Conservation (phyloP, 2,329 filamentous ascomycete genomes). For the Paecilomyces variotii region DNA sequence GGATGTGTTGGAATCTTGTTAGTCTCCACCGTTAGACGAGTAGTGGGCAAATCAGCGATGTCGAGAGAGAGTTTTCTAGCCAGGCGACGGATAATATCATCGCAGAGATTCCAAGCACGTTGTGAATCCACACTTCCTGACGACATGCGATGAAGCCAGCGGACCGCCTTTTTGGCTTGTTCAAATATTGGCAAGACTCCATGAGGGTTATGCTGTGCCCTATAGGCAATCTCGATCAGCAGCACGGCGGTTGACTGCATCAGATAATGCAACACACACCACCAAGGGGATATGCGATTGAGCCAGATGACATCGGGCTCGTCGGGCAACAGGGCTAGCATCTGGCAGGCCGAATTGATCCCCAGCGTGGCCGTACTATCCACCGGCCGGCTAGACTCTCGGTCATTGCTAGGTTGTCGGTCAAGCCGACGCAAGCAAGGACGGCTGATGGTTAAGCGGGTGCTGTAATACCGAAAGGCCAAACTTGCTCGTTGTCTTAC, state of each 20-base stretch:
- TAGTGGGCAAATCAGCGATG: not conserved
- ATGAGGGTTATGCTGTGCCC: slow-evolving; percentile 20
- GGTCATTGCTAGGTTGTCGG: slow-evolving; percentile 17
- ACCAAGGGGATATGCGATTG: slow-evolving; percentile 30
- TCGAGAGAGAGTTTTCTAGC: not conserved
- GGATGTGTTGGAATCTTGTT: not conserved
- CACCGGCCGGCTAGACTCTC: slow-evolving; percentile 21
- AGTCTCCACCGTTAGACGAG: not conserved
- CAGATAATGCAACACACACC: slow-evolving; percentile 33
- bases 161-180: slow-evolving; percentile 24
- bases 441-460: slow-evolving; percentile 35
- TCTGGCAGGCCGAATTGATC: slow-evolving; percentile 26
- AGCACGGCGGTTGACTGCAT: slow-evolving; percentile 34
- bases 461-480: slow-evolving; percentile 35
- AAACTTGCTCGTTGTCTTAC: slow-evolving; percentile 27
- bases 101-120: not conserved
- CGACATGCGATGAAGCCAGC: slow-evolving; percentile 21
- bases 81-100: not conserved
- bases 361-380: slow-evolving; percentile 27
- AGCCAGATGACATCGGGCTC: slow-evolving; percentile 22
- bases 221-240: slow-evolving; percentile 20
- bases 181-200: slow-evolving; percentile 19
- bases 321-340: slow-evolving; percentile 29
- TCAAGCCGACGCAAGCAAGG: slow-evolving; percentile 35
- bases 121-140: not conserved